These are phyloP conservation scores for Tolypocladium ophioglossoides DNA, from an alignment of 2,329 filamentous ascomycete species.

Conservation along the genomic window DNA sequence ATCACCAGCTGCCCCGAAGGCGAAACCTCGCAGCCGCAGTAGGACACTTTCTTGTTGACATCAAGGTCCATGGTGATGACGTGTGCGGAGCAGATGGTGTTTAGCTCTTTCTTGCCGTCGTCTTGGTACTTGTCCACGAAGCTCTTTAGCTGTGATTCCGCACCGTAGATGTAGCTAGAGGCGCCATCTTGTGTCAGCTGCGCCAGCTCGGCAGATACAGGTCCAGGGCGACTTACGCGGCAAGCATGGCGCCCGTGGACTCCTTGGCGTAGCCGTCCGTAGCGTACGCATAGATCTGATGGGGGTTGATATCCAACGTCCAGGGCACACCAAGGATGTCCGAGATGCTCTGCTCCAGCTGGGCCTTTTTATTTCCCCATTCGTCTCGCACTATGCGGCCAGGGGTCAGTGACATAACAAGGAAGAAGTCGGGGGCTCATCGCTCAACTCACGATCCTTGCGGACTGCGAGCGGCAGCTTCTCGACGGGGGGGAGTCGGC, in stretches of 20 bases:
- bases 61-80: conserved; percentile 36
- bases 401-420: neutral
- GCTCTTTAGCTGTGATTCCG: conserved; percentile 27
- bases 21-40: conserved; percentile 32
- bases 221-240: conserved; percentile 20
- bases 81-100: conserved; percentile 32
- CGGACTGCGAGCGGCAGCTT: conserved; percentile 40
- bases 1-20: conserved; percentile 34
- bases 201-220: neutral
- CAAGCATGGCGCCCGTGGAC: conserved; percentile 32
- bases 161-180: conserved; percentile 32
- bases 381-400: conserved; percentile 35
- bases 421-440: neutral
- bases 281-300: conserved; percentile 36
- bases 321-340: conserved; percentile 34
- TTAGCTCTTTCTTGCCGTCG: conserved; percentile 33
- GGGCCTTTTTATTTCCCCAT: conserved; percentile 36
- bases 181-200: neutral
- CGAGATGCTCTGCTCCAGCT: conserved; percentile 32
- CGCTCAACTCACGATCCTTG: conserved; percentile 33
- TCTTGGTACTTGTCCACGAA: conserved; percentile 26
- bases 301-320: conserved; percentile 38
- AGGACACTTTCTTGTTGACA: conserved; percentile 27
- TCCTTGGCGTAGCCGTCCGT: conserved; percentile 28
- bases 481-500: conserved; percentile 31